Base-by-base conservation (phyloP, 352 stramenopile species). In the Globisporangium cystogenes region DNA sequence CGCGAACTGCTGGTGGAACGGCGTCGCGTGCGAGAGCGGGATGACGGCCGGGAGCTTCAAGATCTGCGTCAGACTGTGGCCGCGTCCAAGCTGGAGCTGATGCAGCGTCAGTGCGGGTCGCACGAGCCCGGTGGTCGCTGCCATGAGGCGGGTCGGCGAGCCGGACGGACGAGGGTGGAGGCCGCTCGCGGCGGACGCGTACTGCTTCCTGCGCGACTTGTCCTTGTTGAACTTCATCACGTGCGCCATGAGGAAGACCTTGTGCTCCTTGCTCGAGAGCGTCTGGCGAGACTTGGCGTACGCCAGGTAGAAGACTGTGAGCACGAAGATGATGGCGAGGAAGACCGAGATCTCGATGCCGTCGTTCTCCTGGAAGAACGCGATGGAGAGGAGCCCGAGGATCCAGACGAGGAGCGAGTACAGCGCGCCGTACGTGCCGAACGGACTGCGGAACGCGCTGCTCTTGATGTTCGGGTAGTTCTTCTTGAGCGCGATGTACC, bases 221-320 rank as follows among this genome's bases (percentile, higher is more conserved):
- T 53, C 39, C 18, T 53, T 52, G 35, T 59, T 53, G 27, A 68
- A 51, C 49, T 73, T 73, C 35, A 59, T 65, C 20, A 76, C 58
- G 26, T 76, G 67, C 33, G 65, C 67, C 36, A 69, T 35, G 35
- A 76, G 49, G 16, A 76, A 59, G 18, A 70, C 39, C 23, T 63
- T 65, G 33, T 64, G 57, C 56, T 76, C 67, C 24, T 73, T 48
- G 12, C 51, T 37, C 26, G 67, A 76, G 36, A 76, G 65, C 18
- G 57, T 72, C 39, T 76, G 67, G 7, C 59, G 53, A 10, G 55
- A 40, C 31, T 61, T 57, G 14, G 65, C 65, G 47, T 69, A 73
- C 0, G 4, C 39, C 40, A 67, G 52, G 55, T 76, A 76, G 51
- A 65, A 68, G 14, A 57, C 8, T 6, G 47, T 60, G 49, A 65